These are phyloP conservation scores for Ottelia alismoides DNA, from an alignment of 106 monocot genomes.

Conservation along the genomic window DNA sequence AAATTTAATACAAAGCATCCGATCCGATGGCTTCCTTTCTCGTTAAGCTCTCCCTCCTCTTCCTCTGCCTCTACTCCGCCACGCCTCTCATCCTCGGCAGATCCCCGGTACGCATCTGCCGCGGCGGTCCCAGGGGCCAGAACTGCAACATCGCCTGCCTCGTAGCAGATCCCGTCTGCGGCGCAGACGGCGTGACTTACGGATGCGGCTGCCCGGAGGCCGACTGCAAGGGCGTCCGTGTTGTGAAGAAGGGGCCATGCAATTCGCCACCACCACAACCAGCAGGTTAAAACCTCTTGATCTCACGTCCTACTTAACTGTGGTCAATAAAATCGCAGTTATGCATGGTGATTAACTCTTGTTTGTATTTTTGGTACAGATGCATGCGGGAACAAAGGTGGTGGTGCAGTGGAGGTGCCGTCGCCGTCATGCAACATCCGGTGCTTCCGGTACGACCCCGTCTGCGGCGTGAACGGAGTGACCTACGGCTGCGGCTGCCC, in stretches of 20 bases:
- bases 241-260: conserved; percentile 7
- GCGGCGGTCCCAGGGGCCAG: neutral
- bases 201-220: conserved; percentile 15
- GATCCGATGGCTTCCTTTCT: no score
- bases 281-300: no score
- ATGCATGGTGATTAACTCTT: no score
- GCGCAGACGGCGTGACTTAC: conserved; percentile 12
- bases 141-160: conserved; percentile 13
- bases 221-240: conserved; percentile 12
- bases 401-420: no score
- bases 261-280: neutral
- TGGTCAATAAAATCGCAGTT: no score
- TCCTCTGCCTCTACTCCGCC: conserved; percentile 1
- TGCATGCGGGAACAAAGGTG: no score
- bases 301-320: no score
- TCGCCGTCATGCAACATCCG: no score
- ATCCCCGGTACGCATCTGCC: neutral
- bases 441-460: conserved; percentile 11
- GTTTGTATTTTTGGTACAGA: no score
- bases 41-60: no score
- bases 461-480: conserved; percentile 17
- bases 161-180: conserved; percentile 12
- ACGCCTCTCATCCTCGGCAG: neutral
- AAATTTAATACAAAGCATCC: no score
- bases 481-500: conserved; percentile 16